Evolutionary conservation across 2,329 filamentous ascomycete genomes (phyloP).

Genomic region (Cadophora malorum): DNA sequence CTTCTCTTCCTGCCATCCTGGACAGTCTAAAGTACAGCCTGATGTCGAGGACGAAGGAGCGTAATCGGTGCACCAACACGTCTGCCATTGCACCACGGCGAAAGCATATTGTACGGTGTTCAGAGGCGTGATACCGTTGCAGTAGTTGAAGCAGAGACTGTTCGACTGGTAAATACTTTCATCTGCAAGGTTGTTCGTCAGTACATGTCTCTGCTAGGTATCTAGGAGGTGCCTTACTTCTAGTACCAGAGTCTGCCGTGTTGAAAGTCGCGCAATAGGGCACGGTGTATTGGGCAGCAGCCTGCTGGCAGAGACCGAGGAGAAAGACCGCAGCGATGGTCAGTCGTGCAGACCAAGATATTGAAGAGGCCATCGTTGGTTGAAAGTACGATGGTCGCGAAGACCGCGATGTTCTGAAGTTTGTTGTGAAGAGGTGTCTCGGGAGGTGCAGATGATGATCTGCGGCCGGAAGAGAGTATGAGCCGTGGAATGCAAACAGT

Average conservation of each 20-base stretch:
- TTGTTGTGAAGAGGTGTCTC: constrained; percentile 26
- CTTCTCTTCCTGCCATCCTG: constrained; percentile 69
- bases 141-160: constrained; percentile 69
- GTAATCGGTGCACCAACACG: constrained; percentile 80
- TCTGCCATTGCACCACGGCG: constrained; percentile 67
- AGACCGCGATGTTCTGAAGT: constrained; percentile 14
- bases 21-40: constrained; percentile 65
- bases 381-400: constrained; percentile 6
- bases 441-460: constrained; percentile 26
- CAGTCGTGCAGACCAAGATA: constrained; percentile 34
- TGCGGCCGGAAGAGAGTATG: constrained; percentile 11
- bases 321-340: constrained; percentile 35
- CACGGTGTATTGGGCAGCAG: constrained; percentile 28
- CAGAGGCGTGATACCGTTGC: constrained; percentile 45
- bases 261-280: constrained; percentile 56
- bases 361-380: constrained; percentile 22
- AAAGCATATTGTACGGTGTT: constrained; percentile 61
- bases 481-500: constrained; percentile 33
- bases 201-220: not conserved
- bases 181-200: constrained; percentile 49
- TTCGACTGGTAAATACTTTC: constrained; percentile 69
- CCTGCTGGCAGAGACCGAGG: constrained; percentile 26
- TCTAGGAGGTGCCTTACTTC: constrained; percentile 49
- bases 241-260: constrained; percentile 49
- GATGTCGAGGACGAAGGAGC: constrained; percentile 57